Percentiles rank a stretch among this genome's conserved stretches.
Evolutionary conservation across 2,329 filamentous ascomycete species (phyloP).

Genomic region (Cyphellophora europaea): DNA sequence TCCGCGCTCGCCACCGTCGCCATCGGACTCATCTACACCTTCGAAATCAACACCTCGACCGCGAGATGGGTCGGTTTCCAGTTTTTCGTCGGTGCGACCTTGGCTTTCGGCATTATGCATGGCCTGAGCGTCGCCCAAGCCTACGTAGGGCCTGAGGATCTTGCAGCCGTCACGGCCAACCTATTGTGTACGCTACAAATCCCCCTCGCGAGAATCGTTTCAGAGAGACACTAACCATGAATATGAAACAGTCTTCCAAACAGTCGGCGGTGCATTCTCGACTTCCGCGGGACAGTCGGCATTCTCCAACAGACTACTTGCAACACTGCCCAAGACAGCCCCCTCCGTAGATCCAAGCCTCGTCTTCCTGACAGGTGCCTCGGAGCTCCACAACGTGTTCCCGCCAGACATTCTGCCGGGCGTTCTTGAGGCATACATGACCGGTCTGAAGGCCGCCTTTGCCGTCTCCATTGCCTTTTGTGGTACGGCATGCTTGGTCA

Average conservation of each 20-base stretch:
- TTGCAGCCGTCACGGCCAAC: conserved; percentile 17
- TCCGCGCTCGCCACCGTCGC: conserved; percentile 19
- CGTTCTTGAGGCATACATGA: conserved; percentile 27
- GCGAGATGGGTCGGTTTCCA: conserved; percentile 29
- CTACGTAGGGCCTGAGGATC: conserved; percentile 16
- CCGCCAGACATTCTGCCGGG: conserved; percentile 18
- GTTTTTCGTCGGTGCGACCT: conserved; percentile 20
- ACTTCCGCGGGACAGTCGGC: conserved; percentile 31
- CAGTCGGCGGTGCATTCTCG: conserved; percentile 33
- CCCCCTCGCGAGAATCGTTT: neutral
- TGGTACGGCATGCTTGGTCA: conserved; percentile 7
- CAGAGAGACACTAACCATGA: conserved; percentile 9
- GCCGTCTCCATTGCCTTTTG: conserved; percentile 8
- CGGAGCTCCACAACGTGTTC: conserved; percentile 30
- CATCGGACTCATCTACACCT: conserved; percentile 24
- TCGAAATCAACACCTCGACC: conserved; percentile 18
- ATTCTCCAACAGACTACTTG: conserved; percentile 33
- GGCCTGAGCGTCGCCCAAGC: conserved; percentile 18
- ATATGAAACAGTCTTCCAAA: conserved; percentile 26
- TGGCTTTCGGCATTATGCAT: conserved; percentile 19
- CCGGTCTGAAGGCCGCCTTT: conserved; percentile 18
- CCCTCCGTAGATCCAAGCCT: conserved; percentile 25
- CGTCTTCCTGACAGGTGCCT: conserved; percentile 35
- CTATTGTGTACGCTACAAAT: conserved; percentile 10
- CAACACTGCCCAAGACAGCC: conserved; percentile 22